phyloP scores from a whole-genome alignment of 1,284 basidiomycete species.

The Ceratobasidium sp. region DNA sequence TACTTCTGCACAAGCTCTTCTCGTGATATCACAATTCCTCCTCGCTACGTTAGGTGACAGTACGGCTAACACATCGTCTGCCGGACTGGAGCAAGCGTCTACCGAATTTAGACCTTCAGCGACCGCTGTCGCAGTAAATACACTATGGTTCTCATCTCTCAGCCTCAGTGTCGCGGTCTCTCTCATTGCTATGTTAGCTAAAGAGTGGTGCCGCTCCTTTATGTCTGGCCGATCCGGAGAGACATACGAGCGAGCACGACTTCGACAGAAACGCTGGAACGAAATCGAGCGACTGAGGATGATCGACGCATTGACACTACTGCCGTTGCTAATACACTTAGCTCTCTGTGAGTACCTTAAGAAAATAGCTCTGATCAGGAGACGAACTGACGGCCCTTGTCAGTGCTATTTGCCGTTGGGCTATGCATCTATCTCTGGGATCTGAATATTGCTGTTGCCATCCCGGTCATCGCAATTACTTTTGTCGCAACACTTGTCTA shows the following conservation, averaged over 20 bases:
- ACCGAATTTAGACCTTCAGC: not conserved
- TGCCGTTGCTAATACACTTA: conserved; percentile 18
- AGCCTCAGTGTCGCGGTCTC: conserved; percentile 16
- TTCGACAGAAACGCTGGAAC: conserved; percentile 1
- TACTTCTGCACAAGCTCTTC: not conserved
- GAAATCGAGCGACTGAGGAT: conserved; percentile 2
- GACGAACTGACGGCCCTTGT: not conserved
- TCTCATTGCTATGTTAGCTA: not conserved
- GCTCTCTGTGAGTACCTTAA: conserved; percentile 11
- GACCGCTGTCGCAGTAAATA: not conserved
- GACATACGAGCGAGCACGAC: not conserved
- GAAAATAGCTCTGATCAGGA: not conserved
- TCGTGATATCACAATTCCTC: too few species aligned
- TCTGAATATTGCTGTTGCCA: conserved; percentile 1
- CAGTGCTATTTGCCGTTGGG: conserved; percentile 23
- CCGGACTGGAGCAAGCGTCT: too few species aligned
- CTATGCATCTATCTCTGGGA: conserved; percentile 31
- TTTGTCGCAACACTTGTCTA: not conserved
- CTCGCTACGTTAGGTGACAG: not conserved
- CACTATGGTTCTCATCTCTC: conserved; percentile 11
- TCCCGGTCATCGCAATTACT: not conserved
- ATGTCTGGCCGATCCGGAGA: conserved; percentile 16
- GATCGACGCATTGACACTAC: not conserved
- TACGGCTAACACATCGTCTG: not conserved
- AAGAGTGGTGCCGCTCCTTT: not conserved